Percentiles rank a stretch among this genome's conserved stretches.
Evolutionary conservation across 2,329 filamentous ascomycete species (phyloP).

Genomic region (Fusarium sp.): DNA sequence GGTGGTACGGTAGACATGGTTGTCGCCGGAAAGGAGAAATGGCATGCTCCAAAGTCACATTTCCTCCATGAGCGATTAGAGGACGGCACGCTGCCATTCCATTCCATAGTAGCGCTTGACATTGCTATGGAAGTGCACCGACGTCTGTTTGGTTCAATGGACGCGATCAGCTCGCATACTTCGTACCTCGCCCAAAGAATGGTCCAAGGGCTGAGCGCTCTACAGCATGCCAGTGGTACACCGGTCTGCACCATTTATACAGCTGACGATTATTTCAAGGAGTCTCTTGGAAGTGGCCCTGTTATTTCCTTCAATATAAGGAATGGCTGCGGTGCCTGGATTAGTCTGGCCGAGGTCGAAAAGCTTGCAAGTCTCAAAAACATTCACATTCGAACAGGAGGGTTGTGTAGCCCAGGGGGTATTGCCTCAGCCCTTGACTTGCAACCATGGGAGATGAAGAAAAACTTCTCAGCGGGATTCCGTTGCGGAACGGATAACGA

Average conservation of each 20-base stretch:
- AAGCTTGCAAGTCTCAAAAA: conserved; percentile 82
- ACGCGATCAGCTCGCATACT: conserved; percentile 76
- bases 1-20: conserved; percentile 96
- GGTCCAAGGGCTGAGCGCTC: conserved; percentile 63
- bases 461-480: conserved; percentile 86
- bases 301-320: conserved; percentile 85
- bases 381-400: conserved; percentile 88
- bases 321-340: conserved; percentile 75
- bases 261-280: conserved; percentile 44
- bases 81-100: conserved; percentile 90
- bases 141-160: conserved; percentile 77
- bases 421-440: conserved; percentile 79
- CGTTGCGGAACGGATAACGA: conserved; percentile 87
- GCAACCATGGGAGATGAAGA: conserved; percentile 81
- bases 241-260: conserved; percentile 74
- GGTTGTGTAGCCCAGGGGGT: conserved; percentile 91
- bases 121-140: conserved; percentile 76
- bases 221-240: conserved; percentile 76
- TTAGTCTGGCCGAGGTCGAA: conserved; percentile 86
- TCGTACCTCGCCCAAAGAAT: conserved; percentile 70
- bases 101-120: conserved; percentile 86
- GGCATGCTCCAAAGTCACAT: conserved; percentile 81
- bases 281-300: conserved; percentile 69
- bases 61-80: conserved; percentile 85
- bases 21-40: conserved; percentile 77